phyloP scores from a whole-genome alignment of 768 basidiomycete species.

The Lentinula lateritia region DNA sequence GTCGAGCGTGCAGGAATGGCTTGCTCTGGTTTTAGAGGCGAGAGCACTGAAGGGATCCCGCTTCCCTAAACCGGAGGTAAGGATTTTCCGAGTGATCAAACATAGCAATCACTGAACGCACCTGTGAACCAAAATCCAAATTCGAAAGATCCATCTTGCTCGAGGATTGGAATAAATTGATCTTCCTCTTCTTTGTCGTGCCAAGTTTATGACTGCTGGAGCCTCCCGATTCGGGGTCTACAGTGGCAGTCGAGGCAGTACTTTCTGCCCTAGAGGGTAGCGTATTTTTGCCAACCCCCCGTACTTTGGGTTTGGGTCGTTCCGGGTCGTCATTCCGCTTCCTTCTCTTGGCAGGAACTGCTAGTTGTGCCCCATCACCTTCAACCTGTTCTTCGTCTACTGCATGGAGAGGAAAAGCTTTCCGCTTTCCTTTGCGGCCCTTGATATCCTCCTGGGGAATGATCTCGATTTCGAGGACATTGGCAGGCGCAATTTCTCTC shows the following conservation, averaged over 20 bases:
- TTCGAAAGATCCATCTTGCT: slow-evolving; percentile 29
- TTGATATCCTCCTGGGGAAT: slow-evolving; percentile 12
- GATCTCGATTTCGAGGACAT: not conserved
- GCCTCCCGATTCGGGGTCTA: slow-evolving; percentile 16
- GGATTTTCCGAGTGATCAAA: too few relatives aligned
- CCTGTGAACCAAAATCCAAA: slow-evolving; percentile 40
- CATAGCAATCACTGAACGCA: slow-evolving; percentile 12
- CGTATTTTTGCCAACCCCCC: slow-evolving; percentile 13
- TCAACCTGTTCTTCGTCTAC: slow-evolving; percentile 18
- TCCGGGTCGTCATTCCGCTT: slow-evolving; percentile 8
- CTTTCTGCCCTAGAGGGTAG: slow-evolving; percentile 9
- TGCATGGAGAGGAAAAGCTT: slow-evolving; percentile 14
- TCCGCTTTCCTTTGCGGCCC: slow-evolving; percentile 33
- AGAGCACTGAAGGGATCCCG: slow-evolving; percentile 57
- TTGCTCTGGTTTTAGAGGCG: slow-evolving; percentile 57
- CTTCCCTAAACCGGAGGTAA: not conserved
- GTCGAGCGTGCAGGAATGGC: slow-evolving; percentile 40
- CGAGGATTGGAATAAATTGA: slow-evolving; percentile 49
- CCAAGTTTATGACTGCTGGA: not conserved
- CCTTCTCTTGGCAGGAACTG: slow-evolving; percentile 11
- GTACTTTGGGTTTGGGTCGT: not conserved
- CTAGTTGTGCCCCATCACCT: slow-evolving; percentile 18
- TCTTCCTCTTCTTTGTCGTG: slow-evolving; percentile 61
- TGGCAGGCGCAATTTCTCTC: not conserved
- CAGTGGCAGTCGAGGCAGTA: slow-evolving; percentile 17